Evolutionary conservation across 164 flowering plant genomes (phyloP).

Genomic region (Tetracentron sinense): DNA sequence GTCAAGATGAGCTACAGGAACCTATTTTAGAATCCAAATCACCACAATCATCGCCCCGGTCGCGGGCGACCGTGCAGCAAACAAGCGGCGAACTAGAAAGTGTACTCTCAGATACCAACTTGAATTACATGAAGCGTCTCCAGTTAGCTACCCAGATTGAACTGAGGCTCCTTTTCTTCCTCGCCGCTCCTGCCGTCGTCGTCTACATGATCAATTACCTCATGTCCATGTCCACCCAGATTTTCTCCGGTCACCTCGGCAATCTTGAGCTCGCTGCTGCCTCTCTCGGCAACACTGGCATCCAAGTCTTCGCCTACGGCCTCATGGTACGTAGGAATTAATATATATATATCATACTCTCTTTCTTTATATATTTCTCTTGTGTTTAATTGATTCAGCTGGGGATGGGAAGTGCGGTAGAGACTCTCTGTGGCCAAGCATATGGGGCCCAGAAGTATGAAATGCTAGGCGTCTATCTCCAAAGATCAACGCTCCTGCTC

Average conservation of each 20-base stretch:
- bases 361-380: no score
- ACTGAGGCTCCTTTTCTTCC: conserved; percentile 13
- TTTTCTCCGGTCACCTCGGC: conserved; percentile 23
- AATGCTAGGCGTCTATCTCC: conserved; percentile 36
- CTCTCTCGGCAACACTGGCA: conserved; percentile 23
- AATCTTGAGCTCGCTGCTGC: conserved; percentile 29
- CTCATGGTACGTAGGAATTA: conserved; percentile 13
- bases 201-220: conserved; percentile 31
- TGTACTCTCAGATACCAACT: conserved; percentile 8
- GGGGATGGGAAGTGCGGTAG: conserved; percentile 51
- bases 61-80: not conserved
- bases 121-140: conserved; percentile 8
- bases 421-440: conserved; percentile 46
- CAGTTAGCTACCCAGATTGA: conserved; percentile 14
- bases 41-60: not conserved
- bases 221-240: conserved; percentile 23
- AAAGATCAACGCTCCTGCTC: conserved; percentile 38
- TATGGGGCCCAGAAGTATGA: conserved; percentile 34
- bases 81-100: conserved; percentile 4
- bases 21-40: not conserved
- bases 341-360: not conserved
- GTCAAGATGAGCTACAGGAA: not conserved
- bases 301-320: conserved; percentile 27
- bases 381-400: conserved; percentile 18
- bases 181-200: conserved; percentile 31